These are phyloP conservation scores for Syzygium jambos DNA, from an alignment of 345 rosid genomes.

Conservation along the genomic window DNA sequence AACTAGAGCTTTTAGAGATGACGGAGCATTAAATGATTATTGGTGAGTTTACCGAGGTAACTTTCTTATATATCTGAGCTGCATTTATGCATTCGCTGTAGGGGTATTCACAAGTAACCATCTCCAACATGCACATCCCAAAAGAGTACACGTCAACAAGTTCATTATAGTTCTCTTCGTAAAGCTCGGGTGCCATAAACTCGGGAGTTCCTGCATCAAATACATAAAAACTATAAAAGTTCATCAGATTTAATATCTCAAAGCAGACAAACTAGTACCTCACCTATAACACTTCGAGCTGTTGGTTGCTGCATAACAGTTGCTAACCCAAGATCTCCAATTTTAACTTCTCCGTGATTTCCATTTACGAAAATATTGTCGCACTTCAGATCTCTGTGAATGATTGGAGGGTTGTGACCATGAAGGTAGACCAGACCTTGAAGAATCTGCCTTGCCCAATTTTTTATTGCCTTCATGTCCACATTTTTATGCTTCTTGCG, in stretches of 20 bases:
- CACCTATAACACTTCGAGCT: constrained; percentile 61
- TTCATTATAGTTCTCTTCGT: constrained; percentile 69
- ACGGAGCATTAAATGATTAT: not conserved
- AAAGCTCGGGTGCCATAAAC: constrained; percentile 74
- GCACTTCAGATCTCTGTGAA: constrained; percentile 61
- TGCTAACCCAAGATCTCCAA: constrained; percentile 72
- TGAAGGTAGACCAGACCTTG: constrained; percentile 50
- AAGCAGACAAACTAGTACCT: not conserved
- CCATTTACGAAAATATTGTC: constrained; percentile 66
- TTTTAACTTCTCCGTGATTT: constrained; percentile 57
- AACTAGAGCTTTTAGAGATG: not conserved
- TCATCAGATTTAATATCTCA: not conserved
- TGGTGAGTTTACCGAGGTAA: constrained; percentile 29
- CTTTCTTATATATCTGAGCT: constrained; percentile 65
- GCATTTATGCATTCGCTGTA: constrained; percentile 64
- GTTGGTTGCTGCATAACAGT: constrained; percentile 52
- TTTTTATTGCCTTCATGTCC: constrained; percentile 48
- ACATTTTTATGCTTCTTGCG: constrained; percentile 50
- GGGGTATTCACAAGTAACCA: constrained; percentile 67
- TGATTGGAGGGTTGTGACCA: constrained; percentile 41
- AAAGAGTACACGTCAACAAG: constrained; percentile 62
- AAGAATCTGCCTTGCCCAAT: constrained; percentile 61
- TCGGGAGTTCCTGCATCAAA: constrained; percentile 49
- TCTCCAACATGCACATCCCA: constrained; percentile 70
- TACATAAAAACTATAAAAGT: not conserved